phyloP scores from a whole-genome alignment of 768 basidiomycete species.

The Lactarius quietus region DNA sequence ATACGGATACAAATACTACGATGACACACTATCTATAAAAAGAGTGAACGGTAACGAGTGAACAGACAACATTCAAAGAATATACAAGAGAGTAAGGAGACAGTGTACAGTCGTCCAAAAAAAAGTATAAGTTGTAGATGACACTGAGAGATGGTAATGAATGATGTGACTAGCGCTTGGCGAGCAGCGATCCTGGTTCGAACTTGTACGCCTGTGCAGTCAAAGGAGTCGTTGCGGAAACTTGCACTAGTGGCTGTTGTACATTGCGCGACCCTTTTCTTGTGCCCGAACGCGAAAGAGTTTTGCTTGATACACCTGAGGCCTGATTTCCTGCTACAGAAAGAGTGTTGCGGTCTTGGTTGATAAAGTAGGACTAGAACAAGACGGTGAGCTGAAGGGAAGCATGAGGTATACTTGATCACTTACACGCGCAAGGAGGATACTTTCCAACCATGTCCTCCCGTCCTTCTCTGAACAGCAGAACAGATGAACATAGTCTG shows the following conservation, averaged over 20 bases:
- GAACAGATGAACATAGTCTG: constrained; percentile 87
- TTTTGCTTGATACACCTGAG: constrained; percentile 30
- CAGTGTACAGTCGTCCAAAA: neutral
- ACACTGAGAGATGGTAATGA: constrained; percentile 1
- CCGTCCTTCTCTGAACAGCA: constrained; percentile 73
- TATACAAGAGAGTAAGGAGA: neutral
- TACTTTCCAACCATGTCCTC: constrained; percentile 71
- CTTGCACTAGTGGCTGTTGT: constrained; percentile 45
- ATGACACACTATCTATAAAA: neutral
- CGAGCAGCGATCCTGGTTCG: constrained; percentile 72
- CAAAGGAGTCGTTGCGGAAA: constrained; percentile 40
- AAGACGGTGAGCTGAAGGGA: neutral
- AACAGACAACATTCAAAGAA: neutral
- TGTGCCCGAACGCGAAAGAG: constrained; percentile 38
- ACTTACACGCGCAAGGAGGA: constrained; percentile 79
- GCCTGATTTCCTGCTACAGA: constrained; percentile 40
- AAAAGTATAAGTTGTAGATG: constrained; percentile 3
- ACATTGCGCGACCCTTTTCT: constrained; percentile 38
- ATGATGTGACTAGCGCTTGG: constrained; percentile 41
- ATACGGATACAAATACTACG: constrained; percentile 10
- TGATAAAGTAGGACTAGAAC: constrained; percentile 71
- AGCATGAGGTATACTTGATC: neutral
- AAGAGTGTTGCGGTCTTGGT: constrained; percentile 73
- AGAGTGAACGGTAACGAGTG: constrained; percentile 11
- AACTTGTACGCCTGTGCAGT: constrained; percentile 47